Base-by-base conservation (phyloP, 2,329 filamentous ascomycete species). In the Dryadomyces quercus-mongolicae region DNA sequence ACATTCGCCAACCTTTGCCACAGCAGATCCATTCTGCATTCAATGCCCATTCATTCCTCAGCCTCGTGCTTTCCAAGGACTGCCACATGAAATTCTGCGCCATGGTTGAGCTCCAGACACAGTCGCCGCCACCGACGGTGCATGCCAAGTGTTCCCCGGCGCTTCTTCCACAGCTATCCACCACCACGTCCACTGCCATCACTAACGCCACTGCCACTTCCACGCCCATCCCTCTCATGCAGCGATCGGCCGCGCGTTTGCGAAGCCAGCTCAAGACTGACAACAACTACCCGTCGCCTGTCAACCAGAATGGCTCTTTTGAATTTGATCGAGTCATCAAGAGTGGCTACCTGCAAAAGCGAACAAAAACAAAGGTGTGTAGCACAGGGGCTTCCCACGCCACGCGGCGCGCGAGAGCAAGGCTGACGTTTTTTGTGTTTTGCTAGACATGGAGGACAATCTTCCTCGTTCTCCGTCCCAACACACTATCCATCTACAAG, bases 281-380 rank as follows among this genome's bases (percentile, higher is more conserved):
- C 60, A 76, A 83, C 16, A 76, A 83, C 16, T 83, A 89, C 64
- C 40, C 52, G 40, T 93, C 88, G 34, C 88, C 90, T 5, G 89
- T 97, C 59, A 95, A 92, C 66, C 85, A 95, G 68, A 91, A 95
- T 68, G 93, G 93, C 58, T 93, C 89, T 68, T 98, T 95, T 67
- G 91, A 93, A 64, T 95, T 94, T 64, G 93, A 98, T 68, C 85
- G 90, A 51, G 88, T 97, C 54, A 79, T 97, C 67, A 97, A 95
- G 72, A 83, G 85, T 55, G 91, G 92, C 56, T 86, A 85, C 61
- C 83, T 95, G 43, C 80, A 86, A 65, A 95, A 95, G 70, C 82
- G 92, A 61, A 94, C 90, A 63, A 95, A 92, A 74, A 97, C 92
- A 57, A 95, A 94, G 84, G 88, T 90, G 69, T 54, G 67, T 53